Evolutionary conservation across 78 protist species (phyloP).

Genomic region (Dictyostelium brefeldianum): DNA sequence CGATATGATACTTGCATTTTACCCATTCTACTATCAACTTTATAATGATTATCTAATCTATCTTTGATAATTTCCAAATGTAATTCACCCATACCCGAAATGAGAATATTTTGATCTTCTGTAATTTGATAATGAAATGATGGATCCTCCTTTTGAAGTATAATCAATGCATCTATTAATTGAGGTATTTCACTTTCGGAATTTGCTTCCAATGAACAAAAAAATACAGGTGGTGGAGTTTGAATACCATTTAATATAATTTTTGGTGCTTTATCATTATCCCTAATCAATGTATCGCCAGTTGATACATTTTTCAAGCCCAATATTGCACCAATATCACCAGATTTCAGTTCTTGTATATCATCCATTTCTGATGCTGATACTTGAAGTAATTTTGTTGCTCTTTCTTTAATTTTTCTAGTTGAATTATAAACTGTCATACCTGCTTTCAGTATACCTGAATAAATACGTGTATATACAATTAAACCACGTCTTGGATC

Average conservation of each 20-base stretch:
- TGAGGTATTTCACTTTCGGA: constrained; percentile 41
- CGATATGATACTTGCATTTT: constrained; percentile 68
- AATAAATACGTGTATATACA: constrained; percentile 89
- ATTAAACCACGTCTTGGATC: constrained; percentile 83
- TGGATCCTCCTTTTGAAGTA: constrained; percentile 86
- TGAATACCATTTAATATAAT: constrained; percentile 51
- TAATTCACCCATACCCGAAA: constrained; percentile 94
- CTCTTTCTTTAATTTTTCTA: constrained; percentile 64
- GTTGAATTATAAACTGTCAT: constrained; percentile 24
- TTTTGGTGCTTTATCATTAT: constrained; percentile 1
- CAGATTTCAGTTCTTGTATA: constrained; percentile 75
- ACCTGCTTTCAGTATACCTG: constrained; percentile 74
- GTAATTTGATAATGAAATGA: constrained; percentile 63
- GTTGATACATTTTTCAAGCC: constrained; percentile 82
- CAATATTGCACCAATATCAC: constrained; percentile 85
- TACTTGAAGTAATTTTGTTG: constrained; percentile 43
- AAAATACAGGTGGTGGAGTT: constrained; percentile 84
- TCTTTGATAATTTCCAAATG: constrained; percentile 88
- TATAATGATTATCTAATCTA: constrained; percentile 81
- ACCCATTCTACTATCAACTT: constrained; percentile 61
- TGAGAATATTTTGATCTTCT: constrained; percentile 74
- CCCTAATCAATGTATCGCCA: constrained; percentile 85
- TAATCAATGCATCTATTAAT: constrained; percentile 54
- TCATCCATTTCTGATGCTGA: constrained; percentile 77
- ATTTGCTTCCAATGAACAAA: constrained; percentile 82